Percentiles rank a stretch among this genome's conserved stretches.
Evolutionary conservation across 176 grass and related monocot species (phyloP).

Genomic region (Oryza coarctata): DNA sequence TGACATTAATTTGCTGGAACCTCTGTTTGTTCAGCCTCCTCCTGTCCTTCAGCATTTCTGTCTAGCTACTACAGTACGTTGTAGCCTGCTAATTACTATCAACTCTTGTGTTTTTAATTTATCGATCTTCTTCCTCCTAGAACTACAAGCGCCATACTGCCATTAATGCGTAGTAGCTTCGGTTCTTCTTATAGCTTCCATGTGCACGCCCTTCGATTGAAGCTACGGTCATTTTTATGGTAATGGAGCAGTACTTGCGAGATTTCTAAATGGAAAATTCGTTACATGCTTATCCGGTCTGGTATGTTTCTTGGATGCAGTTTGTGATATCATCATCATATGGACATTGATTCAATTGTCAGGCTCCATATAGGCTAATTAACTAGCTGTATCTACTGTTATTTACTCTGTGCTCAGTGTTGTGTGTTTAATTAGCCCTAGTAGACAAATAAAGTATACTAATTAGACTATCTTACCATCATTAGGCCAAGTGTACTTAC

Average conservation of each 20-base stretch:
- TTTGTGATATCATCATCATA: not conserved
- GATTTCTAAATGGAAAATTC: conserved; percentile 3
- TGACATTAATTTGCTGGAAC: not conserved
- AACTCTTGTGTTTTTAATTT: not conserved
- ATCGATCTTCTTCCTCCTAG: not conserved
- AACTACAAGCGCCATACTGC: not conserved
- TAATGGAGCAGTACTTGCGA: not conserved
- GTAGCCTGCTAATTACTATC: not conserved
- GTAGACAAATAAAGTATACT: not conserved
- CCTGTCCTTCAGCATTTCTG: not conserved
- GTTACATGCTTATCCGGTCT: conserved; percentile 2
- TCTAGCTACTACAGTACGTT: not conserved
- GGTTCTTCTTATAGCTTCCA: not conserved
- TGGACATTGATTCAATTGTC: conserved; percentile 24
- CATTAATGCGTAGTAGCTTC: not conserved
- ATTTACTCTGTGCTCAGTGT: not conserved
- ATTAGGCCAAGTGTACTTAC: not conserved
- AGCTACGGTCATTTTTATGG: not conserved
- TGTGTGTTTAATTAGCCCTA: conserved; percentile 1
- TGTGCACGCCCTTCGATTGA: not conserved
- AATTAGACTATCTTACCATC: not conserved
- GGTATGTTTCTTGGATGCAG: conserved; percentile 28
- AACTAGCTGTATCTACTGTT: not conserved
- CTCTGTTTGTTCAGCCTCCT: not conserved
- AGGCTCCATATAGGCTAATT: not conserved